phyloP scores from a whole-genome alignment of 257 asterid species.

The Gardenia jasminoides region DNA sequence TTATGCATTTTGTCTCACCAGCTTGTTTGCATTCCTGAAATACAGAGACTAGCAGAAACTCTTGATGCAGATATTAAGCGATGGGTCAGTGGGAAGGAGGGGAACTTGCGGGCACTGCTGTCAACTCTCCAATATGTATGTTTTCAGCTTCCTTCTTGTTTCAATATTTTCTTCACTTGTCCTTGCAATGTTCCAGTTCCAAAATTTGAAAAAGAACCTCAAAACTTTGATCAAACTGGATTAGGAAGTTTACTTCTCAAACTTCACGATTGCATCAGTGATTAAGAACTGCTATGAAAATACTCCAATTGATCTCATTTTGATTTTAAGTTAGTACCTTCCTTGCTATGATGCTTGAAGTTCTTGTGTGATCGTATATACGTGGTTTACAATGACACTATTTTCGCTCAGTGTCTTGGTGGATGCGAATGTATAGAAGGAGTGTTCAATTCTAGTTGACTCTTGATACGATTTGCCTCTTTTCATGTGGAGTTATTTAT shows the following conservation, averaged over 20 bases:
- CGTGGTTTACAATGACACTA: neutral
- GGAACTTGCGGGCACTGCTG: constrained; percentile 94
- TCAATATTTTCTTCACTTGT: neutral
- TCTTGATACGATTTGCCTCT: neutral
- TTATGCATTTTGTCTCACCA: constrained; percentile 3
- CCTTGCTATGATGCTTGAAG: neutral
- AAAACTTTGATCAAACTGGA: neutral
- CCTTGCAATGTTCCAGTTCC: neutral
- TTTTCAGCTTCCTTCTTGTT: neutral
- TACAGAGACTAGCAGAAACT: constrained; percentile 89
- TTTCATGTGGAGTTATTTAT: neutral
- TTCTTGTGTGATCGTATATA: neutral
- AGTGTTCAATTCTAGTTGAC: neutral
- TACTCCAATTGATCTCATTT: neutral
- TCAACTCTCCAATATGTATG: constrained; percentile 96
- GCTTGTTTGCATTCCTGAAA: constrained; percentile 22
- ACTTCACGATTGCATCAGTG: neutral
- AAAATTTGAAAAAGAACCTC: neutral
- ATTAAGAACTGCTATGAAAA: neutral
- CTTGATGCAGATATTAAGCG: constrained; percentile 95
- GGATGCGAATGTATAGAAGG: neutral
- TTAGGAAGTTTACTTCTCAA: neutral
- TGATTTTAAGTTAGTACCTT: neutral
- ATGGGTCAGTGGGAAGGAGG: constrained; percentile 94
- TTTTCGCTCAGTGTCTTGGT: neutral